These are phyloP conservation scores for Herpetomonas samuelpessoai DNA, from an alignment of 208 protist species.

Conservation along the genomic window DNA sequence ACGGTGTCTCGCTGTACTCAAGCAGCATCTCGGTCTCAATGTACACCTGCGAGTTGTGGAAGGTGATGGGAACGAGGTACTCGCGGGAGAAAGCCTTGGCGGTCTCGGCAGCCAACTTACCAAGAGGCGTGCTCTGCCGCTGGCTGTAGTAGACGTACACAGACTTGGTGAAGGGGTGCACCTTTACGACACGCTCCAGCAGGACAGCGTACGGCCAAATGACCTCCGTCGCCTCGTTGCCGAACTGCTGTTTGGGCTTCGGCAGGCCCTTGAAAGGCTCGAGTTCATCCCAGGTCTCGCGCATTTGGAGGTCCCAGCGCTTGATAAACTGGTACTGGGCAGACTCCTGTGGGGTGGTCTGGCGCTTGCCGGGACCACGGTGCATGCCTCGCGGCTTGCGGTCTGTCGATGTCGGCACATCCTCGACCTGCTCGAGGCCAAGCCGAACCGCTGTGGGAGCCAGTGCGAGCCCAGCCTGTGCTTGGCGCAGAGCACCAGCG, in stretches of 20 bases:
- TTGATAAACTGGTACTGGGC: slow-evolving; percentile 81
- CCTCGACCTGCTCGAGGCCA: slow-evolving; percentile 83
- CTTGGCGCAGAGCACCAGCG: too few relatives aligned
- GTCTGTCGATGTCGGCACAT: slow-evolving; percentile 81
- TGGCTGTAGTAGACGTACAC: slow-evolving; percentile 91
- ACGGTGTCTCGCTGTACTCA: slow-evolving; percentile 89
- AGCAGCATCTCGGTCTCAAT: slow-evolving; percentile 90
- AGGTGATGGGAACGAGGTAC: slow-evolving; percentile 87
- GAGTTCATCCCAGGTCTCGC: slow-evolving; percentile 75
- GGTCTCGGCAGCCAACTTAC: slow-evolving; percentile 34
- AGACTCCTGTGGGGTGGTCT: slow-evolving; percentile 70
- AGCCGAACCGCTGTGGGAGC: slow-evolving; percentile 23
- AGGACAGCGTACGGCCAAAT: slow-evolving; percentile 88
- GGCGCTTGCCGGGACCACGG: slow-evolving; percentile 82
- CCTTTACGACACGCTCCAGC: slow-evolving; percentile 78
- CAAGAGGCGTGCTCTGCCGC: slow-evolving; percentile 47
- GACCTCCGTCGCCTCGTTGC: slow-evolving; percentile 88
- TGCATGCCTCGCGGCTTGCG: slow-evolving; percentile 77
- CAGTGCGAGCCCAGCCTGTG: too few relatives aligned
- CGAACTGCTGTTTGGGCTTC: slow-evolving; percentile 86
- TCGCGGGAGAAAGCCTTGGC: slow-evolving; percentile 70
- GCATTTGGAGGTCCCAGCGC: slow-evolving; percentile 84
- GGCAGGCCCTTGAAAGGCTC: slow-evolving; percentile 88
- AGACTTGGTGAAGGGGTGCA: slow-evolving; percentile 92
- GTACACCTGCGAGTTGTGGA: slow-evolving; percentile 92